Conservation (phyloP, 2,329 filamentous ascomycete genomes). For the Elsinoe necatrix region DNA sequence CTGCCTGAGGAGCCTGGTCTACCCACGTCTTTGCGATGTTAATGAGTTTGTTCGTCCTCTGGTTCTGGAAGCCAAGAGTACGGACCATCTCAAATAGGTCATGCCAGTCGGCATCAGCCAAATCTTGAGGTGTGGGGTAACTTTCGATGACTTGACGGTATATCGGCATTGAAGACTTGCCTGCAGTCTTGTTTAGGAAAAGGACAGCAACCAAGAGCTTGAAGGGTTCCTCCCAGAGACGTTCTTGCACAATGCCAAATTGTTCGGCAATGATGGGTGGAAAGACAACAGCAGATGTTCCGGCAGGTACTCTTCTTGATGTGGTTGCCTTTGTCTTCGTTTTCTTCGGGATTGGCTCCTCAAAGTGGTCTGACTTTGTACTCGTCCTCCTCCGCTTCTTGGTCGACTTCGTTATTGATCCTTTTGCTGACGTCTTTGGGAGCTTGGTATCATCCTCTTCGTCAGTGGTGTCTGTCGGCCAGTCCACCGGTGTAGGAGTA, state of each 20-base stretch:
- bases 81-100: slow-evolving; percentile 57
- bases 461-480: neutral
- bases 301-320: slow-evolving; percentile 21
- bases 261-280: slow-evolving; percentile 53
- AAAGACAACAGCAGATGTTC: slow-evolving; percentile 48
- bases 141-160: slow-evolving; percentile 59
- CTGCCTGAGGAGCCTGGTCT: slow-evolving; percentile 50
- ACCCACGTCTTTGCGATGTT: slow-evolving; percentile 63
- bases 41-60: slow-evolving; percentile 60
- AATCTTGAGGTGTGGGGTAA: slow-evolving; percentile 57
- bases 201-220: slow-evolving; percentile 70
- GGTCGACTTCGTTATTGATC: neutral
- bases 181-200: slow-evolving; percentile 75
- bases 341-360: slow-evolving; percentile 21
- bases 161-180: slow-evolving; percentile 63
- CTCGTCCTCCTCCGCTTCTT: slow-evolving; percentile 29
- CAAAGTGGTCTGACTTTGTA: slow-evolving; percentile 28
- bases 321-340: slow-evolving; percentile 3
- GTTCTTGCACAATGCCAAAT: slow-evolving; percentile 81
- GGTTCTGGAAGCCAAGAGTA: slow-evolving; percentile 61
- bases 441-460: neutral
- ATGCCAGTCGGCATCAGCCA: slow-evolving; percentile 50
- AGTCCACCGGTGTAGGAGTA: slow-evolving; percentile 3
- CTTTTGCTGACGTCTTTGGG: too few relatives aligned
- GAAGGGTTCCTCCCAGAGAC: slow-evolving; percentile 66